Percentiles rank a stretch among this genome's conserved stretches.
Evolutionary conservation across 2,329 filamentous ascomycete genomes (phyloP).

Genomic region (Hypoxylon sp.): DNA sequence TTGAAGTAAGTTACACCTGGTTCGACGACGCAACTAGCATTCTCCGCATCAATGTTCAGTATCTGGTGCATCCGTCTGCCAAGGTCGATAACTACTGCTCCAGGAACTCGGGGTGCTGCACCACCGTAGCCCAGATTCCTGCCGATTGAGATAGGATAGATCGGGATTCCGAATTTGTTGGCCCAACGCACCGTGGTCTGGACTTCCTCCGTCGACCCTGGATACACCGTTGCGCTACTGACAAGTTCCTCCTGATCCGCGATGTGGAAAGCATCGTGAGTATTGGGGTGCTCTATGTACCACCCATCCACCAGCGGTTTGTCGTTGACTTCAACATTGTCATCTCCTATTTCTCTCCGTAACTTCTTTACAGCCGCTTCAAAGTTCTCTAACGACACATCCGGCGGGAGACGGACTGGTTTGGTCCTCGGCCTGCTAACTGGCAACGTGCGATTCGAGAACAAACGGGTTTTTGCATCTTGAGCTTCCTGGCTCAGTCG

Average conservation of each 20-base stretch:
- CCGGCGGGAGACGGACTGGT: slow-evolving; percentile 51
- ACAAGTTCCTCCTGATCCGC: slow-evolving; percentile 60
- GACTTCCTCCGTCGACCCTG: slow-evolving; percentile 57
- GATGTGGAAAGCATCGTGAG: slow-evolving; percentile 47
- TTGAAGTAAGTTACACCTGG: slow-evolving; percentile 60
- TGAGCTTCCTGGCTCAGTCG: slow-evolving; percentile 49
- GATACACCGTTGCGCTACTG: slow-evolving; percentile 61
- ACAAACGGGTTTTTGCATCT: slow-evolving; percentile 41
- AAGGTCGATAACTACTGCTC: slow-evolving; percentile 61
- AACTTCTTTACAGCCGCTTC: slow-evolving; percentile 55
- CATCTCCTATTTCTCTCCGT: slow-evolving; percentile 47
- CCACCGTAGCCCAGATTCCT: slow-evolving; percentile 62
- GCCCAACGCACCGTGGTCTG: slow-evolving; percentile 50
- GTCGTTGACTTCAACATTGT: slow-evolving; percentile 44
- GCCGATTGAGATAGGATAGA: slow-evolving; percentile 58
- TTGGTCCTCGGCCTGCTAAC: slow-evolving; percentile 39
- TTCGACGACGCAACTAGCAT: slow-evolving; percentile 60
- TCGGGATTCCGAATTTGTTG: slow-evolving; percentile 56
- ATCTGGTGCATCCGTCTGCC: slow-evolving; percentile 60
- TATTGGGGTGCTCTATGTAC: slow-evolving; percentile 53
- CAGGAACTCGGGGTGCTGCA: slow-evolving; percentile 60
- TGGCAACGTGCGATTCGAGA: slow-evolving; percentile 49
- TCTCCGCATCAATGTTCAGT: slow-evolving; percentile 58
- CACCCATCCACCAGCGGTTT: slow-evolving; percentile 42
- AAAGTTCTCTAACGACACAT: slow-evolving; percentile 47